These are phyloP conservation scores for Fraxinus albicans DNA, from an alignment of 305 asterid species.

Conservation along the genomic window DNA sequence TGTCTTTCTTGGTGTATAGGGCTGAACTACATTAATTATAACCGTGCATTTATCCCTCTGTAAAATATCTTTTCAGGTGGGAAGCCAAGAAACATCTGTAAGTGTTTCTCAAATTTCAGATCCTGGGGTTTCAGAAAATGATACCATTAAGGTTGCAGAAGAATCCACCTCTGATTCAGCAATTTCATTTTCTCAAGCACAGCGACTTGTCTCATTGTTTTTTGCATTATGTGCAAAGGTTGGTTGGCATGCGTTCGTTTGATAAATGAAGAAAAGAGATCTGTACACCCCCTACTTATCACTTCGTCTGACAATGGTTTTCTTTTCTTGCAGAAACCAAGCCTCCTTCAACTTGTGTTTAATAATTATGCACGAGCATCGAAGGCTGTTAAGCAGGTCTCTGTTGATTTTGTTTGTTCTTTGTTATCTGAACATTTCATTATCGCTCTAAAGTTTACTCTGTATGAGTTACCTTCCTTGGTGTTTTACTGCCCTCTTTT, in stretches of 20 bases:
- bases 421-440: conserved; percentile 2
- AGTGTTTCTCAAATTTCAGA: conserved; percentile 89
- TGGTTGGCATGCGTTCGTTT: conserved; percentile 23
- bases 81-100: conserved; percentile 66
- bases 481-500: not conserved
- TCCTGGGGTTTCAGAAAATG: conserved; percentile 56
- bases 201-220: conserved; percentile 67
- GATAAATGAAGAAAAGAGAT: conserved; percentile 16
- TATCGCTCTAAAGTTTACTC: conserved; percentile 1
- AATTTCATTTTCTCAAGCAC: conserved; percentile 60
- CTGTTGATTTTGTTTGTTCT: conserved; percentile 21
- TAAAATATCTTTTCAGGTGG: conserved; percentile 47
- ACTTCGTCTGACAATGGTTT: conserved; percentile 19
- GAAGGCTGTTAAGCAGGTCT: conserved; percentile 89
- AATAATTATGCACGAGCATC: conserved; percentile 65
- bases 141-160: conserved; percentile 37
- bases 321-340: conserved; percentile 66
- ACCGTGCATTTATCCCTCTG: conserved; percentile 2
- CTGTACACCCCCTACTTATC: not conserved
- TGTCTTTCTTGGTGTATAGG: not conserved
- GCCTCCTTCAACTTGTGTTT: conserved; percentile 80
- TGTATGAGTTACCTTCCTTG: not conserved
- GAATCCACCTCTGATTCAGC: conserved; percentile 53
- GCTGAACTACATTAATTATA: not conserved
- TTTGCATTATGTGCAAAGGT: conserved; percentile 89